A percentile compares a stretch with the other conserved stretches of the same genome.
Conservation (phyloP, 73 alveolate species). For the Stentor roeselii region DNA sequence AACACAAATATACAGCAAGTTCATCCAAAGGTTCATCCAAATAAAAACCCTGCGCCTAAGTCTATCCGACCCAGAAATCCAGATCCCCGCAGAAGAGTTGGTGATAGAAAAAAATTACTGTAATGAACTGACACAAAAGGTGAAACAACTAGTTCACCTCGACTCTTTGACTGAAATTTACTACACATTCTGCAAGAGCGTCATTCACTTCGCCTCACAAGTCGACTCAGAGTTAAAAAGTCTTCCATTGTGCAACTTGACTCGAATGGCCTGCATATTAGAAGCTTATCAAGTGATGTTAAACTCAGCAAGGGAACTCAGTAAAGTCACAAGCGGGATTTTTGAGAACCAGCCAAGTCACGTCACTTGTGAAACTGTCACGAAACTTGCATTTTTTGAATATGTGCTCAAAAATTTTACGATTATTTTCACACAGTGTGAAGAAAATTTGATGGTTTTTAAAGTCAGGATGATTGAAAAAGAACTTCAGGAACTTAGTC, state of each 20-base stretch:
- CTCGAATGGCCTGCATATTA: not conserved
- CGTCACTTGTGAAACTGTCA: slow-evolving; percentile 18
- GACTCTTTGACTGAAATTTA: not conserved
- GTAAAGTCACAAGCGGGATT: slow-evolving; percentile 16
- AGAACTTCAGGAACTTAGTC: not conserved
- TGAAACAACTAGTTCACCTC: not conserved
- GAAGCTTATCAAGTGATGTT: not conserved
- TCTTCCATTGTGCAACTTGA: not conserved
- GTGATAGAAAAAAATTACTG: slow-evolving; percentile 11
- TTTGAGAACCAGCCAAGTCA: slow-evolving; percentile 4
- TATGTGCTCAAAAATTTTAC: not conserved
- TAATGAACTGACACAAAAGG: slow-evolving; percentile 25
- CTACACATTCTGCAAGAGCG: not conserved
- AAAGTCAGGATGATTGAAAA: not conserved
- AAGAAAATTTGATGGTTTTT: not conserved
- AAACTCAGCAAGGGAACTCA: slow-evolving; percentile 21
- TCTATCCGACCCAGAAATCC: not conserved
- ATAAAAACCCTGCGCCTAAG: not conserved
- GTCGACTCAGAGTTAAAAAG: not conserved
- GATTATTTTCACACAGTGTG: not conserved
- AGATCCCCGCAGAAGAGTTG: not conserved
- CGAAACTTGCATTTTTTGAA: slow-evolving; percentile 5
- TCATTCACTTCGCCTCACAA: not conserved
- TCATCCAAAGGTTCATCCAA: not conserved
- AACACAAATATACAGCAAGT: not conserved